Conservation (phyloP, 176 grass and related monocot species). For the Eremochloa ophiuroides region DNA sequence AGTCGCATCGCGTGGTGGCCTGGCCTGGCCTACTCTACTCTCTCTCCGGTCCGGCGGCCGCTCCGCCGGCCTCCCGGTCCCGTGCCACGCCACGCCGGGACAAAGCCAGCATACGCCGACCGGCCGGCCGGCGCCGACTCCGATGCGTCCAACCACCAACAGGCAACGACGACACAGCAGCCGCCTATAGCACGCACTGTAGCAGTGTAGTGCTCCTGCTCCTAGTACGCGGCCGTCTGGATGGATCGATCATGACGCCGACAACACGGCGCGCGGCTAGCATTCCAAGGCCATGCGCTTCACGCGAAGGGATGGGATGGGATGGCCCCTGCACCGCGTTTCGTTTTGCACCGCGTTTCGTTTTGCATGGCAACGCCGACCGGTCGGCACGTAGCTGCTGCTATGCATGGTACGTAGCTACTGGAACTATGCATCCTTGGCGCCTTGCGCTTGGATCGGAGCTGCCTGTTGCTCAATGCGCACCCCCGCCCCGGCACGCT, state of each 20-base stretch:
- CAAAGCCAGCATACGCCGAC: conserved; percentile 19
- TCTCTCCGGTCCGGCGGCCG: background rate
- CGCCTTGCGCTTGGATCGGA: conserved; percentile 31
- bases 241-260: conserved; percentile 3
- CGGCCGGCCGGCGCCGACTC: conserved; percentile 10
- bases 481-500: background rate
- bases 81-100: conserved; percentile 33
- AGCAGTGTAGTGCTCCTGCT: background rate
- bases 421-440: background rate
- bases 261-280: conserved; percentile 7
- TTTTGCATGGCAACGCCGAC: conserved; percentile 7
- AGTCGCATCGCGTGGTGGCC: background rate
- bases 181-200: too few relatives aligned
- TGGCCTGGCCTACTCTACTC: background rate
- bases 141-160: background rate
- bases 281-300: conserved; percentile 19
- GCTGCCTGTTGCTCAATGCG: background rate
- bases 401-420: background rate
- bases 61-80: background rate
- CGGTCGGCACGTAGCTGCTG: conserved; percentile 22
- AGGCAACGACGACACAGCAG: background rate
- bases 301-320: too few relatives aligned
- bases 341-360: background rate
- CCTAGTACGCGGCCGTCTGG: background rate
- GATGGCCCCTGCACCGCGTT: background rate